Percentiles rank a stretch among this genome's conserved stretches.
Evolutionary conservation across 768 basidiomycete genomes (phyloP).

Genomic region (Cystobasidium onofrii): DNA sequence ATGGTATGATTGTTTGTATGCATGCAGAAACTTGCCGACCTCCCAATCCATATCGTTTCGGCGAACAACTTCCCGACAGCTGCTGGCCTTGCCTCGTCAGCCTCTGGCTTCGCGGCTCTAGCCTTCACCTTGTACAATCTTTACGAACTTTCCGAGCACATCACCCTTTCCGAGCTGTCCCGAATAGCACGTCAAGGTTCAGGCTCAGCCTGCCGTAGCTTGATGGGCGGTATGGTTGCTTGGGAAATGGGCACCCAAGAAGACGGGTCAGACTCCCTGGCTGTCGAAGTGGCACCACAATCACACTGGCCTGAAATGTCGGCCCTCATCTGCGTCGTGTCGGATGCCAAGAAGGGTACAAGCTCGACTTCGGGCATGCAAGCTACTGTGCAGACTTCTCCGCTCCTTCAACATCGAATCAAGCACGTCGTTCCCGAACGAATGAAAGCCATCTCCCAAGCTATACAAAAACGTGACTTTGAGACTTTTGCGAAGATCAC

Average conservation of each 20-base stretch:
- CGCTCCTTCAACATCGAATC: conserved; percentile 82
- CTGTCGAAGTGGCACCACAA: conserved; percentile 73
- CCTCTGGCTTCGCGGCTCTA: conserved; percentile 92
- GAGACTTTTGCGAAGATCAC: conserved; percentile 81
- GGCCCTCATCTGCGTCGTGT: conserved; percentile 94
- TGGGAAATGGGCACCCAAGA: conserved; percentile 68
- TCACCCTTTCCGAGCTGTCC: conserved; percentile 71
- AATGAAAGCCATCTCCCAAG: conserved; percentile 71
- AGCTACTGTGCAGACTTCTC: conserved; percentile 83
- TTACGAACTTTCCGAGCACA: conserved; percentile 61
- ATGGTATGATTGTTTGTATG: neutral
- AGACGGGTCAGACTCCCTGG: conserved; percentile 77
- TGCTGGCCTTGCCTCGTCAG: conserved; percentile 93
- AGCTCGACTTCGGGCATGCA: conserved; percentile 96
- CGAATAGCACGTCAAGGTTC: conserved; percentile 94
- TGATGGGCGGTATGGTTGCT: conserved; percentile 93
- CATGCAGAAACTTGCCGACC: conserved; percentile 56
- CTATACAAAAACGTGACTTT: conserved; percentile 74
- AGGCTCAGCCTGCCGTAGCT: conserved; percentile 93
- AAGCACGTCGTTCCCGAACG: conserved; percentile 72
- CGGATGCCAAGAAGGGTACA: conserved; percentile 91
- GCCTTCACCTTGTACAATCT: conserved; percentile 78
- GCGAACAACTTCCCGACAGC: conserved; percentile 99
- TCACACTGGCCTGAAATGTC: conserved; percentile 91
- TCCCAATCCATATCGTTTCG: conserved; percentile 76